A percentile compares a stretch with the other conserved stretches of the same genome.
Conservation (phyloP, 2,329 filamentous ascomycete species). For the Neofusicoccum kwambonambiense region DNA sequence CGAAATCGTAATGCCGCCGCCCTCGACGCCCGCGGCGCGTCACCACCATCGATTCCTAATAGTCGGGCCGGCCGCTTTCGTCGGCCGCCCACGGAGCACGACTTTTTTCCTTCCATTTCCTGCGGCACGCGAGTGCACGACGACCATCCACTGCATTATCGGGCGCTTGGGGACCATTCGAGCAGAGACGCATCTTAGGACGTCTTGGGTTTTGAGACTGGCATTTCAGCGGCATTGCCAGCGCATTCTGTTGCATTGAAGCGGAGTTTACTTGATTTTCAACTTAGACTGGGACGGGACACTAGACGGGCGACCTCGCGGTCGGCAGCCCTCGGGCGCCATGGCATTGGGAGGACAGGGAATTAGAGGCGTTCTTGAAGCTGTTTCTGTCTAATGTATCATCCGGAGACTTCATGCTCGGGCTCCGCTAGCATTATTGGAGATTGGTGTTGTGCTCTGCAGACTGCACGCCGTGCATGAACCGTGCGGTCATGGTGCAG, state of each 20-base stretch:
- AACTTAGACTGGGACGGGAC: slow-evolving; percentile 1
- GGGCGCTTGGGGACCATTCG: slow-evolving; percentile 2
- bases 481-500: slow-evolving; percentile 10
- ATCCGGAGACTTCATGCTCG: too few relatives aligned
- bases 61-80: slow-evolving; percentile 1
- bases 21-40: background rate
- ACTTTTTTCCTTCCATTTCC: slow-evolving; percentile 3
- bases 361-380: slow-evolving; percentile 5
- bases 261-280: background rate
- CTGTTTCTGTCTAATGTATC: slow-evolving; percentile 5
- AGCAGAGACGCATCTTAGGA: background rate
- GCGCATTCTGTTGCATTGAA: background rate
- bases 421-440: too few relatives aligned
- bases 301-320: slow-evolving; percentile 11
- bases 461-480: background rate
- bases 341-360: background rate
- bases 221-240: background rate
- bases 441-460: too few relatives aligned
- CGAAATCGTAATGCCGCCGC: background rate
- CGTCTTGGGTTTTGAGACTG: background rate
- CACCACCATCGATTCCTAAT: background rate
- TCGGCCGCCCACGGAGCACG: slow-evolving; percentile 11
- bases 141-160: slow-evolving; percentile 3
- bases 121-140: slow-evolving; percentile 7
- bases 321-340: background rate